phyloP scores from a whole-genome alignment of 2,329 filamentous ascomycete species.

The Stachybotrys chartarum region DNA sequence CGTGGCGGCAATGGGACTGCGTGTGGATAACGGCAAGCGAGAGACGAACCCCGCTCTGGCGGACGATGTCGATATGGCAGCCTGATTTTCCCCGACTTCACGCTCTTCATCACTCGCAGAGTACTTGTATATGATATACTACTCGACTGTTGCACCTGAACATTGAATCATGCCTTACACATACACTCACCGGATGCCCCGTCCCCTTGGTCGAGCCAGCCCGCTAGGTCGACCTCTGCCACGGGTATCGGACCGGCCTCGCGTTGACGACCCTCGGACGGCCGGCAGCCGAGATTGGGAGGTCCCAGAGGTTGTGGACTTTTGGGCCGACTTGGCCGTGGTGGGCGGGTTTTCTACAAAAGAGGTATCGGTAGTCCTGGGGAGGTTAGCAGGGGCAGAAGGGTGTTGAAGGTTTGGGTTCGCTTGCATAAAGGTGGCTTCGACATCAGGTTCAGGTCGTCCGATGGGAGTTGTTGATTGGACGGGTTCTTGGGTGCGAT shows the following conservation, averaged over 20 bases:
- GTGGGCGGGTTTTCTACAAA: slow-evolving; percentile 77
- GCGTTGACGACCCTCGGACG: slow-evolving; percentile 31
- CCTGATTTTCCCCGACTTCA: slow-evolving; percentile 10
- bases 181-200: slow-evolving; percentile 37
- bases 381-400: slow-evolving; percentile 11
- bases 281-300: slow-evolving; percentile 42
- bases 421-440: slow-evolving; percentile 78
- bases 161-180: not conserved
- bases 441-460: slow-evolving; percentile 40
- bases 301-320: slow-evolving; percentile 32
- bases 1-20: slow-evolving; percentile 69
- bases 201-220: slow-evolving; percentile 36
- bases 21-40: slow-evolving; percentile 52
- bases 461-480: slow-evolving; percentile 6
- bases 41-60: slow-evolving; percentile 9
- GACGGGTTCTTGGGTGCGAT: slow-evolving; percentile 49
- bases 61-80: slow-evolving; percentile 26
- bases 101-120: not conserved
- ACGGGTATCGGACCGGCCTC: slow-evolving; percentile 18
- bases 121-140: no score
- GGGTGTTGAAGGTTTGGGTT: not conserved
- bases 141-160: no score
- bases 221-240: slow-evolving; percentile 35
- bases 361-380: slow-evolving; percentile 80
- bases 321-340: slow-evolving; percentile 42